phyloP scores from a whole-genome alignment of 257 asterid species.

The Fraxinus quadrangulata region DNA sequence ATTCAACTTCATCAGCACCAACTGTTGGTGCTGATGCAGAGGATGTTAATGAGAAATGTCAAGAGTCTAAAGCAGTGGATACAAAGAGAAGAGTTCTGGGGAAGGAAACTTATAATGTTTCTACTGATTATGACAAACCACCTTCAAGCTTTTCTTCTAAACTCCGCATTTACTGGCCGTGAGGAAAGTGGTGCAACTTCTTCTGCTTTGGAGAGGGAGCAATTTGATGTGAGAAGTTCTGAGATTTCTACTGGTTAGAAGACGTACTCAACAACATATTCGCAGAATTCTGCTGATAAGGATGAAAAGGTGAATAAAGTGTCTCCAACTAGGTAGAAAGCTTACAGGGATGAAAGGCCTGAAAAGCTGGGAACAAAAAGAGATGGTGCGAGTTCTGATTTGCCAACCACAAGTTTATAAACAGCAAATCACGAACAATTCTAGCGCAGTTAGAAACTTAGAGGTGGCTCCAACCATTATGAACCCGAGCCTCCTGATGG shows the following conservation, averaged over 20 bases:
- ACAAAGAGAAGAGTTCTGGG: slow-evolving; percentile 53
- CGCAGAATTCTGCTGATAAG: slow-evolving; percentile 53
- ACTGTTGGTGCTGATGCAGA: slow-evolving; percentile 54
- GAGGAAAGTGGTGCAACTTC: slow-evolving; percentile 53
- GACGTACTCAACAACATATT: slow-evolving; percentile 38
- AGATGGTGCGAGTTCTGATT: slow-evolving; percentile 49
- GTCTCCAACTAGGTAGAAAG: slow-evolving; percentile 72
- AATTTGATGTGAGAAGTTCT: slow-evolving; percentile 45
- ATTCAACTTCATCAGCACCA: slow-evolving; percentile 45
- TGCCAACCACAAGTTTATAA: slow-evolving; percentile 41
- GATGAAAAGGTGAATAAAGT: slow-evolving; percentile 75
- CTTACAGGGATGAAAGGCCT: slow-evolving; percentile 58
- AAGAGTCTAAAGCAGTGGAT: slow-evolving; percentile 57
- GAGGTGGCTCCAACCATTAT: not conserved
- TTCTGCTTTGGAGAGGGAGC: slow-evolving; percentile 49
- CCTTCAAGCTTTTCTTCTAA: slow-evolving; percentile 51
- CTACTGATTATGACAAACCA: slow-evolving; percentile 50
- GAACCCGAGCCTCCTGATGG: slow-evolving; percentile 66
- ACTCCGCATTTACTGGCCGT: slow-evolving; percentile 39
- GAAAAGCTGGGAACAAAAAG: slow-evolving; percentile 44
- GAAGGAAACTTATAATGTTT: slow-evolving; percentile 55
- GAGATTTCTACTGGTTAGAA: slow-evolving; percentile 58
- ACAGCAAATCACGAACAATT: slow-evolving; percentile 45
- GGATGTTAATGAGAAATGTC: slow-evolving; percentile 55
- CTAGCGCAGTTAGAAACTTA: slow-evolving; percentile 28